These are phyloP conservation scores for Tillandsia fasciculata DNA, from an alignment of 176 grass and related monocot species.

Conservation along the genomic window DNA sequence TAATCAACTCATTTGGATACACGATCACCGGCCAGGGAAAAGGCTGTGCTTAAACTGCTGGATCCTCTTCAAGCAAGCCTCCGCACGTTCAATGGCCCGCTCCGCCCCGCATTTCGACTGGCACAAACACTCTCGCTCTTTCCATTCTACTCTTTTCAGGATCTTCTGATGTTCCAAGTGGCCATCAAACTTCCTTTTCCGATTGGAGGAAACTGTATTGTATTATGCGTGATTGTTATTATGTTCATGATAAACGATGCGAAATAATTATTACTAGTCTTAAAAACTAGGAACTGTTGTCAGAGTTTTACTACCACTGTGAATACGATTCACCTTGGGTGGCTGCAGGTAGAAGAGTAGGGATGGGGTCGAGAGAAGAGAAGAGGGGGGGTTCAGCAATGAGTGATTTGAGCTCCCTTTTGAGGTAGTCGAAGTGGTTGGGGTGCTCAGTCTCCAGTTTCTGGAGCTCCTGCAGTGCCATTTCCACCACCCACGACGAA, in stretches of 20 bases:
- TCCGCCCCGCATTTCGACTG: slow-evolving; percentile 31
- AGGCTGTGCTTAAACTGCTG: slow-evolving; percentile 39
- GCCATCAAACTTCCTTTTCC: slow-evolving; percentile 48
- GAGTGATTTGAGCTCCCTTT: slow-evolving; percentile 61
- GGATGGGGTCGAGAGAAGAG: not conserved
- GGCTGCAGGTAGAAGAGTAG: not conserved
- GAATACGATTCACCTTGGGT: slow-evolving; percentile 11
- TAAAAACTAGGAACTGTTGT: no score
- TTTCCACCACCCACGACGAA: slow-evolving; percentile 55
- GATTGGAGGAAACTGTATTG: slow-evolving; percentile 45
- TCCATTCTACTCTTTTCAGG: slow-evolving; percentile 4
- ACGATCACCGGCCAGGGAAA: no score
- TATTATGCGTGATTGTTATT: not conserved
- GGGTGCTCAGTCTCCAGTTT: slow-evolving; percentile 68
- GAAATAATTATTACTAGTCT: no score
- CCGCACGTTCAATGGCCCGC: slow-evolving; percentile 47
- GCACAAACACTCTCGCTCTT: not conserved
- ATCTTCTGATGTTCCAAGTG: slow-evolving; percentile 7
- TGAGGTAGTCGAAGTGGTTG: slow-evolving; percentile 54
- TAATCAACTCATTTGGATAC: no score
- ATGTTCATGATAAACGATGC: no score
- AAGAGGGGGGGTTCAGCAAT: slow-evolving; percentile 33
- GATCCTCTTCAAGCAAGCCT: slow-evolving; percentile 63
- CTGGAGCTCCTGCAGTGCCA: slow-evolving; percentile 58
- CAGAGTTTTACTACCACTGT: not conserved